These are phyloP conservation scores for Dryas alaskensis DNA, from an alignment of 306 rosid genomes.

Conservation along the genomic window DNA sequence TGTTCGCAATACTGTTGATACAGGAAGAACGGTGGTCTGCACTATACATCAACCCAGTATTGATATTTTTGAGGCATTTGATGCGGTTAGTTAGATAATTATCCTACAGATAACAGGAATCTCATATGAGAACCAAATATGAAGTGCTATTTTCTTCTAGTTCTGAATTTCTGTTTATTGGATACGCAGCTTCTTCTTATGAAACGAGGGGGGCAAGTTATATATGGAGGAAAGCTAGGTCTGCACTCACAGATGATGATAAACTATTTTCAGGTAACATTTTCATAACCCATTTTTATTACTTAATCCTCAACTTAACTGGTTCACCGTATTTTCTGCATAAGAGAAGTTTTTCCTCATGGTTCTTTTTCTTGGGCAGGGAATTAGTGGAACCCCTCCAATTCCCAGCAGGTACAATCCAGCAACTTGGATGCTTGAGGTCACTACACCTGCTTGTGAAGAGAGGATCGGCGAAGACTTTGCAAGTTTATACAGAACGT, in stretches of 20 bases:
- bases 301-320: slow-evolving; percentile 3
- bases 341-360: slow-evolving; percentile 7
- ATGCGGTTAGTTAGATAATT: slow-evolving; percentile 47
- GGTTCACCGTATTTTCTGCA: not conserved
- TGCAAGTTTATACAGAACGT: slow-evolving; percentile 52
- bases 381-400: slow-evolving; percentile 48
- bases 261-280: slow-evolving; percentile 73
- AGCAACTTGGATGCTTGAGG: slow-evolving; percentile 95
- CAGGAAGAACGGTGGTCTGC: slow-evolving; percentile 92
- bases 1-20: slow-evolving; percentile 89
- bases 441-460: slow-evolving; percentile 70
- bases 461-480: slow-evolving; percentile 59
- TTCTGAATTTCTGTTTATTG: slow-evolving; percentile 13
- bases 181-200: slow-evolving; percentile 72
- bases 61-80: slow-evolving; percentile 93
- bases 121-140: slow-evolving; percentile 19
- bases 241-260: slow-evolving; percentile 64
- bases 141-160: slow-evolving; percentile 17
- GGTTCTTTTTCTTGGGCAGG: slow-evolving; percentile 38
- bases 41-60: slow-evolving; percentile 92
- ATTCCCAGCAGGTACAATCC: slow-evolving; percentile 75
- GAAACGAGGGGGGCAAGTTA: slow-evolving; percentile 86
- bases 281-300: not conserved
- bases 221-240: slow-evolving; percentile 89
- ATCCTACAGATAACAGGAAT: not conserved